These are phyloP conservation scores for Tagetes erecta DNA, from an alignment of 129 eudicot species.

Conservation along the genomic window DNA sequence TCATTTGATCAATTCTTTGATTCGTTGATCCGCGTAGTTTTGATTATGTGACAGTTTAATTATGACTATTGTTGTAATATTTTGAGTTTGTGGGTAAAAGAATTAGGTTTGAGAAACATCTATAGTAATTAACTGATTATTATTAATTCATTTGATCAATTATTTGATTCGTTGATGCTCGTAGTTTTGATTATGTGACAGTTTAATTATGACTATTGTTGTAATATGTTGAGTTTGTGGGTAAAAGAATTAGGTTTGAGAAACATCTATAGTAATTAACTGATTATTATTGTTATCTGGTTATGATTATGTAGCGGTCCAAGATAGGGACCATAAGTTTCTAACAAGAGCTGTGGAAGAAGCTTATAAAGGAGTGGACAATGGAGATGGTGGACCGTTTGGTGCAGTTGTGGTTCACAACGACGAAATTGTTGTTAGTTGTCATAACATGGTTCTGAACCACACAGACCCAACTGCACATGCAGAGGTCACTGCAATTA, in stretches of 20 bases:
- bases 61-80: background rate
- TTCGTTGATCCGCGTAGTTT: no score
- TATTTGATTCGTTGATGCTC: no score
- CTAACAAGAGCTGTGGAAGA: conserved; percentile 74
- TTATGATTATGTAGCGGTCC: conserved; percentile 52
- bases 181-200: background rate
- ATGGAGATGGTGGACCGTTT: conserved; percentile 88
- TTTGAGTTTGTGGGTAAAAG: background rate
- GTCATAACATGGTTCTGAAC: conserved; percentile 76
- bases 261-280: background rate
- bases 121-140: background rate
- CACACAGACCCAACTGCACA: conserved; percentile 83
- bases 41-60: background rate
- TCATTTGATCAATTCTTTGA: background rate
- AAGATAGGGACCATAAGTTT: conserved; percentile 82
- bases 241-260: background rate
- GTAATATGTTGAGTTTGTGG: background rate
- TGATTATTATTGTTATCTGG: background rate
- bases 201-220: background rate
- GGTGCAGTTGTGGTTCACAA: conserved; percentile 82
- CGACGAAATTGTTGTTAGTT: conserved; percentile 75
- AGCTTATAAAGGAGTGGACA: conserved; percentile 84
- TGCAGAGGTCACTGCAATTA: conserved; percentile 87
- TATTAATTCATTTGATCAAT: background rate
- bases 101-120: background rate